Conservation (phyloP, 2,329 filamentous ascomycete species). For the Thielaviopsis ethacetica region DNA sequence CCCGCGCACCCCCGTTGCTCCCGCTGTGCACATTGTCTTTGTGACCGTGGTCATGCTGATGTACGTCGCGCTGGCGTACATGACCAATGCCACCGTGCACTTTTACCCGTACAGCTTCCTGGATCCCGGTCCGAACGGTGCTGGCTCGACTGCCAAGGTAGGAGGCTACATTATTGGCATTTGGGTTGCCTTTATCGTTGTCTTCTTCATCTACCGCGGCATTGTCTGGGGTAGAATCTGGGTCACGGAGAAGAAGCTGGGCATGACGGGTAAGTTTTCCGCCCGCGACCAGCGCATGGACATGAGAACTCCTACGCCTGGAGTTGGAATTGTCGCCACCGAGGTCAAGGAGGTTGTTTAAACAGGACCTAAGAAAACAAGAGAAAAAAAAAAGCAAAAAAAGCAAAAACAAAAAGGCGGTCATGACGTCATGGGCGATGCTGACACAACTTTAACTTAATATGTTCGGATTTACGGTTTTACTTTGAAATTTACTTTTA, state of each 20-base stretch:
- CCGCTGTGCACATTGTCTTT: slow-evolving; percentile 47
- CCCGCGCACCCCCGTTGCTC: slow-evolving; percentile 43
- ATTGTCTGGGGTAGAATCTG: slow-evolving; percentile 34
- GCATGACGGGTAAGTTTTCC: slow-evolving; percentile 27
- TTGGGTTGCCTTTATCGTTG: slow-evolving; percentile 31
- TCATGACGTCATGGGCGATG: background rate
- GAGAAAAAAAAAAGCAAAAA: background rate
- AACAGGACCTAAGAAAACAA: background rate
- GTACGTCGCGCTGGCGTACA: slow-evolving; percentile 59
- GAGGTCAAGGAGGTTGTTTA: background rate
- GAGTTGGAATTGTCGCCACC: slow-evolving; percentile 16
- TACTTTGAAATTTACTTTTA: background rate
- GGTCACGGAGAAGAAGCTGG: slow-evolving; percentile 30
- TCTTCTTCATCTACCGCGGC: slow-evolving; percentile 35
- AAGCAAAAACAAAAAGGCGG: background rate
- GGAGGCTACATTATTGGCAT: slow-evolving; percentile 49
- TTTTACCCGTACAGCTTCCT: slow-evolving; percentile 71
- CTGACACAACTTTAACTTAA: background rate
- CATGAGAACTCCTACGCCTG: slow-evolving; percentile 12
- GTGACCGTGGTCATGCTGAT: slow-evolving; percentile 53
- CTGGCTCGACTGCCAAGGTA: slow-evolving; percentile 31
- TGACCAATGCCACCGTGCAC: slow-evolving; percentile 51
- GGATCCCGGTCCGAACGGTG: slow-evolving; percentile 35
- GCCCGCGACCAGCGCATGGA: background rate
- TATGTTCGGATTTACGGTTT: background rate